Percentiles rank a stretch among this genome's conserved stretches.
Conservation (phyloP, 106 monocot genomes). For the Acorus calamus region DNA sequence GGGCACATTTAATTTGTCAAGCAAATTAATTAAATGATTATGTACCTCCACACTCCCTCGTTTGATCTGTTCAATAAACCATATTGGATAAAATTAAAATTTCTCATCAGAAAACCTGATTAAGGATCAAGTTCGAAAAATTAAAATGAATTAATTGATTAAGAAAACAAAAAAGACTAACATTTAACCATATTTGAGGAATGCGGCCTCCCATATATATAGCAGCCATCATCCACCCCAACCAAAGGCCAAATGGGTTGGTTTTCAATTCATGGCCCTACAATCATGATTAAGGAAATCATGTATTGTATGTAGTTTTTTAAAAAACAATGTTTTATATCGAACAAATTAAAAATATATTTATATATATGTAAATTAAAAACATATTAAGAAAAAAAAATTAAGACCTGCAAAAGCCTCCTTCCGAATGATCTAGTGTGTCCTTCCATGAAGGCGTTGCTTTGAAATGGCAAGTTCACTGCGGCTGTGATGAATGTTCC, state of each 20-base stretch:
- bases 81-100: too few relatives aligned
- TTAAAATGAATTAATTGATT: neutral
- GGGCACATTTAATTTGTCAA: too few relatives aligned
- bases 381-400: neutral
- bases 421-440: slow-evolving; percentile 10
- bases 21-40: too few relatives aligned
- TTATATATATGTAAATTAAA: neutral
- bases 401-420: slow-evolving; percentile 26
- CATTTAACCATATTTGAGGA: slow-evolving; percentile 66
- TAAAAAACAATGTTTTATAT: too few relatives aligned
- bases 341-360: too few relatives aligned
- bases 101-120: neutral
- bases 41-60: slow-evolving; percentile 59
- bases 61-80: slow-evolving; percentile 35
- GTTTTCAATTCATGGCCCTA: neutral
- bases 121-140: neutral
- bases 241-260: slow-evolving; percentile 25
- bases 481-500: slow-evolving; percentile 29
- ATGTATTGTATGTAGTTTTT: neutral
- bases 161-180: slow-evolving; percentile 11
- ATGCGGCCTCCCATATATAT: slow-evolving; percentile 78
- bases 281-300: neutral
- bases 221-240: slow-evolving; percentile 78
- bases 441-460: slow-evolving; percentile 26
- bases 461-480: slow-evolving; percentile 19